Base-by-base conservation (phyloP, 2,329 filamentous ascomycete genomes). In the Pseudocercospora fijiensis region DNA sequence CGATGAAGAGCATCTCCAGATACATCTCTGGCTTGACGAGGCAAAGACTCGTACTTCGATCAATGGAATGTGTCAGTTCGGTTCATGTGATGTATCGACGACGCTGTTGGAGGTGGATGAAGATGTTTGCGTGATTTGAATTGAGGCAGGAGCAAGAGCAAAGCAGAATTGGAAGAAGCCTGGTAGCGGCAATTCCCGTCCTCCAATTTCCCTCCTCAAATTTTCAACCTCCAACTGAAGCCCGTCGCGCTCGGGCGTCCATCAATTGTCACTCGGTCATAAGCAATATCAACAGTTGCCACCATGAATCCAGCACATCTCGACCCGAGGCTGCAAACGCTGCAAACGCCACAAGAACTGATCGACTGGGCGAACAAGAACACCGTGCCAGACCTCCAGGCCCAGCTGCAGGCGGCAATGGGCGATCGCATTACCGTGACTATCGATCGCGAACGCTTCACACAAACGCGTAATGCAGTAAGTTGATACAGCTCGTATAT, bases 381-480 rank as follows among this genome's bases (percentile, higher is more conserved):
- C 28, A 2, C 41, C 11, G 11, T 41, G 16, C 27, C 47, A 16
- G 57, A 27, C 16, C 57, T 27, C 4, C 27, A 43, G 20, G n/a
- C n/a, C n/a, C 28, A 43, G 41, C 57, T 27, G 13, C 41, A 26
- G 13, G 27, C 43, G 18, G 41, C 43, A n/a, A 41, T 56, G 53
- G 28, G 26, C 53, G 59, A 65, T 33, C 57, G 58, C 33, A 65
- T 65, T 24, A 56, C 37, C 4, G 58, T 67, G 41, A 60, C 57
- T 30, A 58, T 70, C 57, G 68, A 70, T 56, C 59, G 58, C 22
- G 62, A 68, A 43, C 57, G 58, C 43, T 70, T 70, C 63, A 62
- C 67, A 7, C 62, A 68, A 53, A 70, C 68, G 57, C 64, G 68
- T 52, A 70, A 70, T 56, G 68, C 67, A 4, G 67, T 69, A 60